Evolutionary conservation across 2,329 filamentous ascomycete genomes (phyloP), one percentile per base, ranked within the genome.

Genomic region (Sporothrix pallida): DNA sequence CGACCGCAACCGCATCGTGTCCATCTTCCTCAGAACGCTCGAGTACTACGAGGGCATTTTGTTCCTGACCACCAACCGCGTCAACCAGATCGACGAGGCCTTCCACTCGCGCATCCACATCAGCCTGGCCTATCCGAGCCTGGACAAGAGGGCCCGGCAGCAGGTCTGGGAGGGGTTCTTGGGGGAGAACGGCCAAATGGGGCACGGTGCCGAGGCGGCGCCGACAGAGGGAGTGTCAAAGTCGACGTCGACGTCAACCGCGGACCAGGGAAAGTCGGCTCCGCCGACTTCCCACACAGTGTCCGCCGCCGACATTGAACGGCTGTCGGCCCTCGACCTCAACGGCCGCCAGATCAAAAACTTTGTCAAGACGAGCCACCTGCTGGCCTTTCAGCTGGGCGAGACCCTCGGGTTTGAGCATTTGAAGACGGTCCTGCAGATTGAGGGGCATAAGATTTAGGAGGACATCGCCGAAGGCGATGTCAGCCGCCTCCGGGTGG

Each of bases 41-140:
- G 84, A 86, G 78, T 85, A 85, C 81, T 86, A 85, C 78, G 80
- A 84, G 76, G 84, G 84, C 37, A 84, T 86, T 71, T 80, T 86
- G 58, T 86, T 86, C 79, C 80, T 87, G 74, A 86, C 84, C 2
- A 85, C 83, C 56, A 87, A 87, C 77, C 83, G 84, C 46, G 80
- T 83, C 48, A 79, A 80, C 54, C 80, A 82, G 73, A 84, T 87
- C 76, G 85, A 87, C 50, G 79, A 80, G 0, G 85, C 85, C 20
- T 86, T 86, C 78, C 81, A 84, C 75, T 83, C 82, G 46, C 83
- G 85, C 58, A 85, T 87, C 75, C 84, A 87, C 78, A 80, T 87
- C 74, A 82, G 81, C 1, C 81, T 87, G 58, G 81, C 85, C 76
- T 87, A 87, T 74, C 82, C 83, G 6, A 6, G 23, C 9, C 72